Evolutionary conservation across 2,329 filamentous ascomycete species (phyloP).

Genomic region (Simplicillium sp.): DNA sequence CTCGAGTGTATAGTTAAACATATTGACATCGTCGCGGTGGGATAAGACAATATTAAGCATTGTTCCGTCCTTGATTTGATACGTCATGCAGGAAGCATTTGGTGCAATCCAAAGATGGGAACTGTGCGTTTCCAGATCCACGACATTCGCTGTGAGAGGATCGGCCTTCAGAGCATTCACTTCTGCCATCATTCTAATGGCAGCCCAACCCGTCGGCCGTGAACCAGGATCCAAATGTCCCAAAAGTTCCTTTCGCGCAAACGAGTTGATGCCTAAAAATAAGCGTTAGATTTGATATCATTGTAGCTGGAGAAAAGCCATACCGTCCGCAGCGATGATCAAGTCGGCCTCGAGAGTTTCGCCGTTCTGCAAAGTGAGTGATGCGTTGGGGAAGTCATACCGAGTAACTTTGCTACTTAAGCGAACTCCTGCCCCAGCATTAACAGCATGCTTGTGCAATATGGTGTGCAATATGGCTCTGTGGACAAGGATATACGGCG

Average conservation of each 20-base stretch:
- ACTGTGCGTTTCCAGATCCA: slow-evolving; percentile 14
- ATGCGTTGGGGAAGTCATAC: slow-evolving; percentile 12
- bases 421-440: slow-evolving; percentile 14
- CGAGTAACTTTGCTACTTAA: slow-evolving; percentile 13
- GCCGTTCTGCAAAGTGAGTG: slow-evolving; percentile 13
- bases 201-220: slow-evolving; percentile 25
- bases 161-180: slow-evolving; percentile 22
- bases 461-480: slow-evolving; percentile 24
- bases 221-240: slow-evolving; percentile 7
- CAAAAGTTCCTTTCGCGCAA: slow-evolving; percentile 12
- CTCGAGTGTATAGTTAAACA: slow-evolving; percentile 4
- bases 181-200: slow-evolving; percentile 28
- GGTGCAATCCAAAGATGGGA: slow-evolving; percentile 25
- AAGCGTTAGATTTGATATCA: background rate
- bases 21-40: slow-evolving; percentile 21
- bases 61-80: slow-evolving; percentile 27
- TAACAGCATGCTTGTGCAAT: slow-evolving; percentile 15
- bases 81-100: slow-evolving; percentile 31
- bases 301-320: background rate
- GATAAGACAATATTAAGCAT: slow-evolving; percentile 34
- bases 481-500: slow-evolving; percentile 23
- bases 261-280: slow-evolving; percentile 15
- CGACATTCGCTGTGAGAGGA: slow-evolving; percentile 22
- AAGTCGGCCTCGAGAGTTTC: slow-evolving; percentile 16
- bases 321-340: slow-evolving; percentile 25